Evolutionary conservation across 805 yeast genomes (phyloP).

Genomic region (Debaryomyces maramus): DNA sequence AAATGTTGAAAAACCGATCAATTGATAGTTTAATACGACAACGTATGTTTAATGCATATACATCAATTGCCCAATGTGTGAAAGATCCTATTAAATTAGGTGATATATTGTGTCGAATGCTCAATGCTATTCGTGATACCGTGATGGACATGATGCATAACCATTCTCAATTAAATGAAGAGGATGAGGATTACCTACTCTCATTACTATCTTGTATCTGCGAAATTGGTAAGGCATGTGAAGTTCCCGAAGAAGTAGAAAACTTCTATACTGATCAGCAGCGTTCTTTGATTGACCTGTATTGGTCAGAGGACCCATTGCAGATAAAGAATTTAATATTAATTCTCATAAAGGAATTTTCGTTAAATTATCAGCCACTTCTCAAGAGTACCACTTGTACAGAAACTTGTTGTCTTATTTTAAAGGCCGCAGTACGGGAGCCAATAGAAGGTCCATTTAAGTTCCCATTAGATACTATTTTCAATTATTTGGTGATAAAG

Average conservation of each 20-base stretch:
- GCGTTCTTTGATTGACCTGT: conserved; percentile 25
- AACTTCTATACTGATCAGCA: conserved; percentile 38
- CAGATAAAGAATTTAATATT: conserved; percentile 44
- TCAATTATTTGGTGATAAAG: conserved; percentile 40
- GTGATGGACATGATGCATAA: conserved; percentile 2
- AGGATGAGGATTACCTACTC: conserved; percentile 45
- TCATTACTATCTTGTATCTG: conserved; percentile 63
- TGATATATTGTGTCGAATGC: conserved; percentile 18
- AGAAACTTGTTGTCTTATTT: conserved; percentile 62
- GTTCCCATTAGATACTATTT: conserved; percentile 41
- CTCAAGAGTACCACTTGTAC: conserved; percentile 50
- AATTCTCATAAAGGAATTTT: conserved; percentile 40
- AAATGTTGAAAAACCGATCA: conserved; percentile 42
- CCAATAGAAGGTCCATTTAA: conserved; percentile 65
- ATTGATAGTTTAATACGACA: conserved; percentile 53
- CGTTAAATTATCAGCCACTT: conserved; percentile 38
- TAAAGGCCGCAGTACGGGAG: conserved; percentile 67
- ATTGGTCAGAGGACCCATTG: conserved; percentile 53
- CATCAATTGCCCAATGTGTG: conserved; percentile 59
- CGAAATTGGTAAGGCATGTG: conserved; percentile 72
- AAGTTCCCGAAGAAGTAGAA: conserved; percentile 53
- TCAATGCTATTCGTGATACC: conserved; percentile 27
- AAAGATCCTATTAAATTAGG: conserved; percentile 42
- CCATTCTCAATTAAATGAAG: conserved; percentile 11
- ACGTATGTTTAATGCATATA: conserved; percentile 59